Conservation (phyloP, 441 rosid genomes). For the Codiaeum variegatum region DNA sequence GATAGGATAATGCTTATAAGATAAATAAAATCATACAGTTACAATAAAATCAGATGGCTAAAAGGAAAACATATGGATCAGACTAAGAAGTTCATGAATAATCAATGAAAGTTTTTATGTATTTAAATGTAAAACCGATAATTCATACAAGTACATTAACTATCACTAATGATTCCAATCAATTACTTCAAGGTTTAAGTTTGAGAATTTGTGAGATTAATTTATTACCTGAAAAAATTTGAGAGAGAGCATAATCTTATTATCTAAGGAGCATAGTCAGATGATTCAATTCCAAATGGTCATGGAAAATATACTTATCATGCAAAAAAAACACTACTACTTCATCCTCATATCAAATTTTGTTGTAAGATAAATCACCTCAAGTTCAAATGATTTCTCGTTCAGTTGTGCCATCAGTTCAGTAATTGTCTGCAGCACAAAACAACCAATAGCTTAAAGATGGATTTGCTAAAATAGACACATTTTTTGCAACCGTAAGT, state of each 20-base stretch:
- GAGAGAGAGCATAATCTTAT: neutral
- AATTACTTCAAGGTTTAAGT: neutral
- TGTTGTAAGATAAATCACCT: slow-evolving; percentile 47
- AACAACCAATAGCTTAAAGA: slow-evolving; percentile 24
- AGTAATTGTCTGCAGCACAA: slow-evolving; percentile 59
- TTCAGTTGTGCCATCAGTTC: slow-evolving; percentile 74
- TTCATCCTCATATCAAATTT: slow-evolving; percentile 13
- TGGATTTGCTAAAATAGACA: slow-evolving; percentile 15
- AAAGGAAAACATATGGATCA: neutral
- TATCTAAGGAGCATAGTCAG: neutral
- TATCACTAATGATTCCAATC: neutral
- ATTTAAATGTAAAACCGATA: neutral
- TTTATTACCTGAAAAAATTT: neutral
- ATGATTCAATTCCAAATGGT: neutral
- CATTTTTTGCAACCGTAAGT: slow-evolving; percentile 2
- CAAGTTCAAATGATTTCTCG: slow-evolving; percentile 94
- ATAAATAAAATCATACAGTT: slow-evolving; percentile 11
- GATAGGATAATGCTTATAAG: slow-evolving; percentile 13
- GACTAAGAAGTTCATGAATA: neutral
- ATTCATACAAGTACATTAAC: neutral
- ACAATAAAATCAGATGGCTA: slow-evolving; percentile 3
- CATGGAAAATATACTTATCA: slow-evolving; percentile 8
- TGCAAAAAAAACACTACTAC: slow-evolving; percentile 6
- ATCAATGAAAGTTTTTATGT: neutral
- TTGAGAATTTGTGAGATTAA: neutral